phyloP scores from a whole-genome alignment of 768 basidiomycete genomes.

The Mycena kentingensis region DNA sequence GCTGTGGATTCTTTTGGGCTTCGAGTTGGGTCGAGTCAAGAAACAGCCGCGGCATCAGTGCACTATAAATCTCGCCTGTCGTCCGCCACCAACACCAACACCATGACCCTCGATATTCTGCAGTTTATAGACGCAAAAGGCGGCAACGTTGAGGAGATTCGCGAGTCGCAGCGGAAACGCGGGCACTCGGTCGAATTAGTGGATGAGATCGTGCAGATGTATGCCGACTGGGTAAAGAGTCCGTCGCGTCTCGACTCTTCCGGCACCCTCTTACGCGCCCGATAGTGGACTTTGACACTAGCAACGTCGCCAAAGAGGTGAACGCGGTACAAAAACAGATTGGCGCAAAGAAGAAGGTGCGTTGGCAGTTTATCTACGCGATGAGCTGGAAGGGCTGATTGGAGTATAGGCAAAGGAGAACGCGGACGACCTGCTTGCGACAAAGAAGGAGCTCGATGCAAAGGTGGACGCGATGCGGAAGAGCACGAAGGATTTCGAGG shows the following conservation, averaged over 20 bases:
- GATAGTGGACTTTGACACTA: conserved; percentile 88
- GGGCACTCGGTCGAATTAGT: conserved; percentile 89
- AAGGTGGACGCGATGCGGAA: conserved; percentile 76
- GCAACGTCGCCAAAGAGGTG: conserved; percentile 74
- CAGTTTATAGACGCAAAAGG: conserved; percentile 86
- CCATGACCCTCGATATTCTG: conserved; percentile 82
- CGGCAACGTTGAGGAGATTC: conserved; percentile 87
- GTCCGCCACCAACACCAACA: conserved; percentile 8
- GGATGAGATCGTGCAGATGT: conserved; percentile 91
- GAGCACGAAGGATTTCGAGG: conserved; percentile 75
- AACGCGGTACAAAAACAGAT: conserved; percentile 96
- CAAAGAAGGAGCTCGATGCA: conserved; percentile 85
- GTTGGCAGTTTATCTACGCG: background rate
- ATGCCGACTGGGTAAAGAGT: conserved; percentile 94
- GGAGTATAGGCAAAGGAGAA: conserved; percentile 78
- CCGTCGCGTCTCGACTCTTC: conserved; percentile 35
- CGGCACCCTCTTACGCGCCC: conserved; percentile 4
- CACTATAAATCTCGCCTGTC: background rate
- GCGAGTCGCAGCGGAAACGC: conserved; percentile 90
- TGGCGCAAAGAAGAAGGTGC: conserved; percentile 87
- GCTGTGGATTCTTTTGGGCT: background rate
- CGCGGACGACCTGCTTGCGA: conserved; percentile 82
- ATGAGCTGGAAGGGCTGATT: background rate
- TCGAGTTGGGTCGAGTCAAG: background rate
- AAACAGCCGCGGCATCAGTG: background rate